Conservation (phyloP, 257 asterid genomes). For the Lycium ferocissimum region DNA sequence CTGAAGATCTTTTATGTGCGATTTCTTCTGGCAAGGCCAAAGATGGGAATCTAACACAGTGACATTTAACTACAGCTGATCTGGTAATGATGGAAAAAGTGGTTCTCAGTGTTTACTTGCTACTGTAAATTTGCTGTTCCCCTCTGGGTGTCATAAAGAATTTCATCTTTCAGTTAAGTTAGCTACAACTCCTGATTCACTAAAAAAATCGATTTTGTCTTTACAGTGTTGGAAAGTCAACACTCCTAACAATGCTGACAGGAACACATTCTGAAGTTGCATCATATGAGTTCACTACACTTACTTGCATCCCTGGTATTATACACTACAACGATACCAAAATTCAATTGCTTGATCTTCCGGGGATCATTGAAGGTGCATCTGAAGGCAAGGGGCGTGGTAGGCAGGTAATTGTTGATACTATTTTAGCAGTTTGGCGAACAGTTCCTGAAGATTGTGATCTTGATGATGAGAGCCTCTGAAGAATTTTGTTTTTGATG, state of each 20-base stretch:
- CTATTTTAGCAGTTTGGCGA: background rate
- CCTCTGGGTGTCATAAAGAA: background rate
- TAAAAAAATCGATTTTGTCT: background rate
- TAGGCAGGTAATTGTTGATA: slow-evolving; percentile 68
- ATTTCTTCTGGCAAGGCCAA: slow-evolving; percentile 2
- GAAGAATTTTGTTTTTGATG: slow-evolving; percentile 32
- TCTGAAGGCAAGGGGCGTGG: slow-evolving; percentile 99
- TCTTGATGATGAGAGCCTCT: background rate
- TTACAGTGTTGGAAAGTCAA: slow-evolving; percentile 93
- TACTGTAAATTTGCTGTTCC: background rate
- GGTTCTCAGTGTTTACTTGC: background rate
- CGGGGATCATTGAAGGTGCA: slow-evolving; percentile 98
- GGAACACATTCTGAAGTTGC: slow-evolving; percentile 99
- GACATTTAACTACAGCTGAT: background rate
- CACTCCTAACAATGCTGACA: slow-evolving; percentile 91
- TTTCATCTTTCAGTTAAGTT: background rate
- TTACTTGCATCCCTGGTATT: slow-evolving; percentile 97
- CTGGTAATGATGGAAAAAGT: background rate
- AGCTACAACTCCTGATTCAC: background rate
- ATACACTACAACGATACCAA: slow-evolving; percentile 95
- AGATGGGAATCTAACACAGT: background rate
- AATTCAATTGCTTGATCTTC: slow-evolving; percentile 98
- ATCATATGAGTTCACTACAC: slow-evolving; percentile 96
- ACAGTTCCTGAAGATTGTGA: background rate
- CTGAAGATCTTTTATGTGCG: background rate